Conservation (phyloP, 2,329 filamentous ascomycete genomes). For the Cladosporium oxysporum region DNA sequence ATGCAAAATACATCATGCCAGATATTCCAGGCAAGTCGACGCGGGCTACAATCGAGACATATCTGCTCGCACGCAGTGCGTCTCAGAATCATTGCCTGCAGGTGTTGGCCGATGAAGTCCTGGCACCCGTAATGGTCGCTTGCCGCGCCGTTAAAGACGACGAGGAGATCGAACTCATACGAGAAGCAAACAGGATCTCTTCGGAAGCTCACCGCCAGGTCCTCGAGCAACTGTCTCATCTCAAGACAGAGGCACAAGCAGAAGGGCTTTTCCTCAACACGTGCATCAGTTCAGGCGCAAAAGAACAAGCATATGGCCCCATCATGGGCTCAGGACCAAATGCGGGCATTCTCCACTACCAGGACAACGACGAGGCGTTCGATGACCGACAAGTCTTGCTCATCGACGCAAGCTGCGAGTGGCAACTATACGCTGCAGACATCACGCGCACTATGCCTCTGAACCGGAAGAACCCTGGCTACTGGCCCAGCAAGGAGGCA, state of each 20-base stretch:
- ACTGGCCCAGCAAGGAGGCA: conserved; percentile 67
- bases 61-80: background rate
- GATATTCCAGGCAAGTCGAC: background rate
- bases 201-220: conserved; percentile 74
- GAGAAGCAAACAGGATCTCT: conserved; percentile 77
- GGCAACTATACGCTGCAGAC: conserved; percentile 81
- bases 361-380: conserved; percentile 73
- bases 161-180: conserved; percentile 83
- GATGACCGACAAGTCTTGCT: conserved; percentile 71
- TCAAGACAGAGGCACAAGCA: conserved; percentile 78
- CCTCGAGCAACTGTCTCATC: conserved; percentile 61
- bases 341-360: conserved; percentile 84
- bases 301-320: conserved; percentile 80
- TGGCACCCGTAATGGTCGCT: conserved; percentile 57
- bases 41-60: background rate
- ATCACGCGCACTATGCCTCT: conserved; percentile 87
- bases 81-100: background rate
- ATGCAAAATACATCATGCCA: conserved; percentile 55
- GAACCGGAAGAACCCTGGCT: conserved; percentile 50
- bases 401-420: conserved; percentile 87
- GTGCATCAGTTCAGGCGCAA: conserved; percentile 72
- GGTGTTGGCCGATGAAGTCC: background rate
- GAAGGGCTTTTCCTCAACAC: conserved; percentile 74
- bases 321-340: conserved; percentile 85
- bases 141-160: conserved; percentile 79